Evolutionary conservation across 192 early-diverging fungal genomes (phyloP), one percentile per base, ranked within the genome.

Genomic region (Podila epigama): DNA sequence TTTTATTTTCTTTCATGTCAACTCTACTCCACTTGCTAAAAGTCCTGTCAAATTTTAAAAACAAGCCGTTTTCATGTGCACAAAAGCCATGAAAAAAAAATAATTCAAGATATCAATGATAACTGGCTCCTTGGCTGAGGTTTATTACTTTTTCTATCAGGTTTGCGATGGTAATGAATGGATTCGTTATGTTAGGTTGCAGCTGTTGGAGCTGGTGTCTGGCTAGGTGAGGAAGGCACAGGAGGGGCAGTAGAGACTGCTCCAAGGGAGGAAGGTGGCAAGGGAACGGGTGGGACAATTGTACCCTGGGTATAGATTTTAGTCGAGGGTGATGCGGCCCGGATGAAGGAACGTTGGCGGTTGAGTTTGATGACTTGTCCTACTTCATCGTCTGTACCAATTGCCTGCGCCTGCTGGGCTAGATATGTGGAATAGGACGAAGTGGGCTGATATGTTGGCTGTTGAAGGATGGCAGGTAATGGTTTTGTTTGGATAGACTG

Each of bases 291-390:
- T 11, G 72, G 72, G 54, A 68, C 44, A 41, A 77, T 59, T 39
- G 12, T 44, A 20, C 73, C 73, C 29, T 77, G 73, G 54, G 66
- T 77, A 68, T 68, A 77, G 25, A 77, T 77, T 57, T 60, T 77
- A 66, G 73, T 39, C 29, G 72, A 10, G 1, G 72, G 73, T n/a
- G 73, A 77, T 3, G 73, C 73, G 13, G 66, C 42, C 1, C 73
- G 73, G 37, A 77, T 63, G n/a, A 77, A 66, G 44, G 65, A 68
- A 27, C 62, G 73, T 5, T 66, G 59, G 18, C 73, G 65, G 34
- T 51, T 68, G 44, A 77, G 50, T 50, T 77, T 77, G 33, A 68
- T 54, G 16, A 77, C 66, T 55, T 77, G 73, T 2, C 39, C 73
- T 0, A 68, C 66, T 35, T 77, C 73, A 6, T 77, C 73, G 16